Evolutionary conservation across 768 basidiomycete genomes (phyloP).

Genomic region (Neoboletus brunneissimus): DNA sequence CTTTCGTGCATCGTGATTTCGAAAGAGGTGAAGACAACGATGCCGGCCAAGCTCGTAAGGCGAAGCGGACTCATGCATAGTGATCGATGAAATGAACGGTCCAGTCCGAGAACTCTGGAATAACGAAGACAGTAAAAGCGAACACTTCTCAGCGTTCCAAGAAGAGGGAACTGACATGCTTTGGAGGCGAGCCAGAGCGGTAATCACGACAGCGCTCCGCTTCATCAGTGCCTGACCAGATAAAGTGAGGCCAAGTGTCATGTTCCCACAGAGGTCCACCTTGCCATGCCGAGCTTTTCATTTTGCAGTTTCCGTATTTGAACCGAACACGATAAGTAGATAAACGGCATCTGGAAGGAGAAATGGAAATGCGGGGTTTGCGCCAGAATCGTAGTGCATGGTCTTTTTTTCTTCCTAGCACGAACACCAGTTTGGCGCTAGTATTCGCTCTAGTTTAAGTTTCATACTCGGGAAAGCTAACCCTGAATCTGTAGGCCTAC

Average conservation of each 20-base stretch:
- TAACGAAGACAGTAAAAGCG: slow-evolving; percentile 17
- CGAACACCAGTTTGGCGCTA: not conserved
- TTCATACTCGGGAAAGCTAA: slow-evolving; percentile 9
- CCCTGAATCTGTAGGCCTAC: slow-evolving; percentile 20
- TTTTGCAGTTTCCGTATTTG: slow-evolving; percentile 19
- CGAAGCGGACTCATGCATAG: slow-evolving; percentile 14
- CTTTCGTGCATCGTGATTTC: slow-evolving; percentile 2
- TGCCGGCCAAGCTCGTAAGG: slow-evolving; percentile 19
- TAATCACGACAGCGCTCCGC: slow-evolving; percentile 24
- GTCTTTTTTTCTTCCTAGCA: not conserved
- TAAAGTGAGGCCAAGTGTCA: slow-evolving; percentile 22
- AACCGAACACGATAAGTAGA: slow-evolving; percentile 18
- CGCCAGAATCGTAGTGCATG: not conserved
- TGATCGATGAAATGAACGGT: slow-evolving; percentile 26
- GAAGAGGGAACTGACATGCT: slow-evolving; percentile 24
- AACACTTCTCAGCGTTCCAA: slow-evolving; percentile 8
- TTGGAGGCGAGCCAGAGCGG: slow-evolving; percentile 24
- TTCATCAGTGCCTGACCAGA: slow-evolving; percentile 30
- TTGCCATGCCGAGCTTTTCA: slow-evolving; percentile 23
- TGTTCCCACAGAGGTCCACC: slow-evolving; percentile 17
- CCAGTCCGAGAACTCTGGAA: slow-evolving; percentile 25
- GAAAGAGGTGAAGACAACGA: slow-evolving; percentile 9
- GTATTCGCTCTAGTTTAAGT: not conserved
- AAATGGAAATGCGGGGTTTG: slow-evolving; percentile 6
- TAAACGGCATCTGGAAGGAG: slow-evolving; percentile 11